Evolutionary conservation across 1,284 basidiomycete species (phyloP).

Genomic region (Sanghuangporus weigelae): DNA sequence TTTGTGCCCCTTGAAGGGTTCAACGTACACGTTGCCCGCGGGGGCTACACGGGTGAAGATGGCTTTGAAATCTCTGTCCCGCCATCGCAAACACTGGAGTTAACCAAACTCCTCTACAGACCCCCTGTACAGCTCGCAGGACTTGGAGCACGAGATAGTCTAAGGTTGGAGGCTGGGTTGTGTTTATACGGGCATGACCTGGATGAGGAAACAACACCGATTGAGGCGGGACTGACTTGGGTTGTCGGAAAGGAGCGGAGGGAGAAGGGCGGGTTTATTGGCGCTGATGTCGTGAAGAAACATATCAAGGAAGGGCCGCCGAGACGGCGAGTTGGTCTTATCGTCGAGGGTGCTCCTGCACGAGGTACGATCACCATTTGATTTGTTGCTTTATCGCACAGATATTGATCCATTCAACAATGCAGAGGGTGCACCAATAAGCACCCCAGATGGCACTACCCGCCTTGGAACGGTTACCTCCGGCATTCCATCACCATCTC

Average conservation of each 20-base stretch:
- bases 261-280: constrained; percentile 73
- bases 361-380: constrained; percentile 40
- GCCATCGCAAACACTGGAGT: constrained; percentile 64
- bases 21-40: constrained; percentile 88
- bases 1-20: constrained; percentile 75
- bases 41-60: constrained; percentile 98
- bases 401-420: neutral
- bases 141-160: constrained; percentile 88
- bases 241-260: constrained; percentile 88
- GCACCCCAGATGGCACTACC: constrained; percentile 41
- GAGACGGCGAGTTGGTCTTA: constrained; percentile 78
- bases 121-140: constrained; percentile 82
- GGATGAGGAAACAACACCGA: constrained; percentile 80
- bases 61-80: constrained; percentile 98
- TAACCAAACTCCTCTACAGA: constrained; percentile 70
- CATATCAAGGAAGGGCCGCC: constrained; percentile 81
- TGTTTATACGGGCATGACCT: constrained; percentile 96
- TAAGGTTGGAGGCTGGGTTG: constrained; percentile 96
- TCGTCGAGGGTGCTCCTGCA: constrained; percentile 84
- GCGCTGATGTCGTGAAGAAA: constrained; percentile 70
- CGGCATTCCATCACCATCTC: constrained; percentile 91
- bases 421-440: constrained; percentile 78
- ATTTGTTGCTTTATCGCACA: too few species aligned
- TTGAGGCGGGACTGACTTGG: constrained; percentile 92
- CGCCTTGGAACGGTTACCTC: constrained; percentile 74